A percentile compares a stretch with the other conserved stretches of the same genome.
Evolutionary conservation across 2,329 filamentous ascomycete genomes (phyloP).

Genomic region (Aspergillus transmontanensis): DNA sequence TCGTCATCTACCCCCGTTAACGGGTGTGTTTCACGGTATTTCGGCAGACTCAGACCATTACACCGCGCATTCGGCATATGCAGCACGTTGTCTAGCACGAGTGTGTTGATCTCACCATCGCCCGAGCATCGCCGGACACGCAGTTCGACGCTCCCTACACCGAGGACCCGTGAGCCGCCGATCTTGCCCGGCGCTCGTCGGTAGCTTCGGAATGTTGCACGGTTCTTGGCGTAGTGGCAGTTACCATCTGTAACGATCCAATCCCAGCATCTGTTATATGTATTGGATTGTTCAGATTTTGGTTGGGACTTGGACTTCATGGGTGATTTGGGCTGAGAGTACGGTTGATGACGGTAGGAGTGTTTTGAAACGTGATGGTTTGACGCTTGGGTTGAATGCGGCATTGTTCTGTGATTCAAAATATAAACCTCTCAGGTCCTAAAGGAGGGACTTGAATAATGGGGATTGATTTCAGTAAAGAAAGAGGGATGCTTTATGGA

Average conservation of each 20-base stretch:
- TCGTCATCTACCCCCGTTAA: slow-evolving; percentile 6
- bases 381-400: neutral
- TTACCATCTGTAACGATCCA: slow-evolving; percentile 23
- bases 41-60: slow-evolving; percentile 21
- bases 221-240: slow-evolving; percentile 26
- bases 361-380: neutral
- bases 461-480: too few relatives aligned
- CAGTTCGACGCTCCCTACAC: slow-evolving; percentile 22
- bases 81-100: slow-evolving; percentile 21
- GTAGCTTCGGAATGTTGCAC: slow-evolving; percentile 22
- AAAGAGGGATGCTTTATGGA: too few relatives aligned
- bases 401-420: neutral
- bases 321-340: neutral
- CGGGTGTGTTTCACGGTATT: slow-evolving; percentile 12
- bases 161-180: slow-evolving; percentile 18
- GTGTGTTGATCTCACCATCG: slow-evolving; percentile 15
- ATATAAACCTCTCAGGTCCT: neutral
- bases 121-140: slow-evolving; percentile 16
- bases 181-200: slow-evolving; percentile 23
- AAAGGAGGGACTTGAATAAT: neutral
- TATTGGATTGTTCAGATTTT: neutral
- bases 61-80: slow-evolving; percentile 24
- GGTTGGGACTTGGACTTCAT: neutral
- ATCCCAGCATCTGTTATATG: slow-evolving; percentile 21
- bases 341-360: neutral